phyloP scores from a whole-genome alignment of 2,329 filamentous ascomycete genomes.

The Neonectria sp. region DNA sequence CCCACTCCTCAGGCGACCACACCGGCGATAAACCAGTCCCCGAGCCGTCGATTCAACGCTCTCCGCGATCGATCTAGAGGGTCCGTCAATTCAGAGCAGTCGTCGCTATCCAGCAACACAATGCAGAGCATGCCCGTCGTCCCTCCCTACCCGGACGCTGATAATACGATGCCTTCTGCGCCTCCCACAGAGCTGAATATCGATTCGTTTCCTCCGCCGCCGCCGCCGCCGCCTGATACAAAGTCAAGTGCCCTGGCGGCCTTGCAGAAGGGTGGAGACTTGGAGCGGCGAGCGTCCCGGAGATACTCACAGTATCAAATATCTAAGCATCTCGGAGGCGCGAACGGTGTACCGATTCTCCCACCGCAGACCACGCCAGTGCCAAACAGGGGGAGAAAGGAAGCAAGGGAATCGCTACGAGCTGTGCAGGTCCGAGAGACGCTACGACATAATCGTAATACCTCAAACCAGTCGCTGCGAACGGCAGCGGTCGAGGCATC shows the following conservation, averaged over 20 bases:
- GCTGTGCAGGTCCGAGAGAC: conserved; percentile 71
- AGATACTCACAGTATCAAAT: conserved; percentile 98
- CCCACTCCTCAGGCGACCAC: conserved; percentile 37
- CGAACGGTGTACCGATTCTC: conserved; percentile 88
- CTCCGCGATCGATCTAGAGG: conserved; percentile 66
- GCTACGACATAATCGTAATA: conserved; percentile 64
- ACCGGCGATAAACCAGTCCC: conserved; percentile 56
- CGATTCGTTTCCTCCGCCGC: conserved; percentile 80
- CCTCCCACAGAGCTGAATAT: conserved; percentile 65
- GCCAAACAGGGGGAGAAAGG: conserved; percentile 85
- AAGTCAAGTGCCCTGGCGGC: conserved; percentile 92
- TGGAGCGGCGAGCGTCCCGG: conserved; percentile 92
- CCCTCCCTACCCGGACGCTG: conserved; percentile 78
- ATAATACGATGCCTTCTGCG: conserved; percentile 63
- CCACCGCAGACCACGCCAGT: conserved; percentile 87
- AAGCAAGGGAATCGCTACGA: conserved; percentile 87
- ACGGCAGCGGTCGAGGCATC: conserved; percentile 67
- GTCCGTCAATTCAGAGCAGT: conserved; percentile 71
- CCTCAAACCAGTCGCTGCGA: conserved; percentile 61
- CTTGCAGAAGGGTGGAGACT: conserved; percentile 89
- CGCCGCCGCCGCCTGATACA: conserved; percentile 77
- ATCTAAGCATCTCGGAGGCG: conserved; percentile 89
- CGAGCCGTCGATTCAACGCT: conserved; percentile 62
- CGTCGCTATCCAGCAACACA: conserved; percentile 79
- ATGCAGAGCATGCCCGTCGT: conserved; percentile 84